Evolutionary conservation across 805 yeast genomes (phyloP), one percentile per base, ranked within the genome.

Genomic region (Candida xyloterini): DNA sequence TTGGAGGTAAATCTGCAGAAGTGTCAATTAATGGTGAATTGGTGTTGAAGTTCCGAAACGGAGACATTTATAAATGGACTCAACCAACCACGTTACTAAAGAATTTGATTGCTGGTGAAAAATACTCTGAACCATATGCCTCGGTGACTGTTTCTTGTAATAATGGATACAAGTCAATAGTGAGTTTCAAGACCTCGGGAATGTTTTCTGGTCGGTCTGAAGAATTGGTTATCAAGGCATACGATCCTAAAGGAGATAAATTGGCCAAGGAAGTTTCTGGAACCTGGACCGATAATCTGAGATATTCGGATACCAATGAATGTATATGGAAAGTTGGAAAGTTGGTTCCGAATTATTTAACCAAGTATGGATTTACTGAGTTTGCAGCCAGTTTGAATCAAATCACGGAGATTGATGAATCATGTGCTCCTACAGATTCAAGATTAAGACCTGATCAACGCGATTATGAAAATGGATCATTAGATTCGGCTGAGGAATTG

Each of bases 1-100:
- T 87, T 54, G 91, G 97, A 95, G 97, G 98, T 35, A 93, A 91
- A 64, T 81, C 90, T 20, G 79, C 86, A 7, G 98, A 93, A 59
- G 66, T 93, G 42, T 74, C 76, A 33, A 86, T 87, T 48, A 78
- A 74, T 30, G 99, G 99, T 27, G 68, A 68, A 10, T 67, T 84
- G 4, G 73, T 71, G 31, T 66, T 93, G 27, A 68, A 70, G 2
- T 67, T 81, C 31, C 53, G 67, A 2, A 71, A 81, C 0, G 89
- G 87, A 1, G 95, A 86, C 52, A 67, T 67, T n/a, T 85, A 80
- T 55, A 77, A 79, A 46, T 93, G 95, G 91, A 59, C 69, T 15
- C 90, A 81, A 48, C 97, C 99, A 7, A 79, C 84, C 1, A 80
- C 95, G 0, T 72, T 86, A 52, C 65, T 93, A 52, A 82, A 91